These are phyloP conservation scores for Didymella pomorum DNA, from an alignment of 2,329 filamentous ascomycete species.

Conservation along the genomic window DNA sequence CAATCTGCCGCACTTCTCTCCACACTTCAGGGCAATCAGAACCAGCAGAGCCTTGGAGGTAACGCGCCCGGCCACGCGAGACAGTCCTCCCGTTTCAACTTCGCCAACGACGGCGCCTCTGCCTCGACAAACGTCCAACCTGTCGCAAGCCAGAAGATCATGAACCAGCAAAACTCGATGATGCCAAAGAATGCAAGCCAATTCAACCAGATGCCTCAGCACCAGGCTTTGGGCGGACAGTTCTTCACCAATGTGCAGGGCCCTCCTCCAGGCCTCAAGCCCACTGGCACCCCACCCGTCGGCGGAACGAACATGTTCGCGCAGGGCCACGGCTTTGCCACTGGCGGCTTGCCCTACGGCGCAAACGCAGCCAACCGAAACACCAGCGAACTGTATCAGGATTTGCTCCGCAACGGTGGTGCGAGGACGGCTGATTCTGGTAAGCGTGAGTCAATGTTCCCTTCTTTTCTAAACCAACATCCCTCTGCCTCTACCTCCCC, in stretches of 20 bases:
- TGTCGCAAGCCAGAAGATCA: conserved; percentile 78
- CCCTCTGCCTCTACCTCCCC: conserved; percentile 83
- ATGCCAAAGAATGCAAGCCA: conserved; percentile 65
- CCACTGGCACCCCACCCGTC: conserved; percentile 89
- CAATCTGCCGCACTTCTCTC: conserved; percentile 64
- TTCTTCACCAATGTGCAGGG: conserved; percentile 89
- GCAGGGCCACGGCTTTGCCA: conserved; percentile 84
- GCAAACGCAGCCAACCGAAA: conserved; percentile 73
- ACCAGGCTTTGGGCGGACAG: conserved; percentile 65
- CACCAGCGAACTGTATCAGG: conserved; percentile 75
- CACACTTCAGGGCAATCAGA: conserved; percentile 56
- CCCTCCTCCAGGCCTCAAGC: conserved; percentile 93
- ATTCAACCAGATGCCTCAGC: conserved; percentile 63
- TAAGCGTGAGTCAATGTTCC: conserved; percentile 99
- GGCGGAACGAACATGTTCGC: conserved; percentile 83
- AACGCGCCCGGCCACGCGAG: conserved; percentile 75
- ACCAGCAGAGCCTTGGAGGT: conserved; percentile 58
- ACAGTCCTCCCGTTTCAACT: conserved; percentile 87
- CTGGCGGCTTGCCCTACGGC: conserved; percentile 69
- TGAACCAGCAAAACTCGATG: conserved; percentile 88
- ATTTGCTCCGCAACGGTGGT: conserved; percentile 76
- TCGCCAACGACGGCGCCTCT: conserved; percentile 75
- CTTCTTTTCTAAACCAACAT: conserved; percentile 88
- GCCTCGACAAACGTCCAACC: conserved; percentile 73
- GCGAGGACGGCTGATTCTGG: conserved; percentile 80